Conservation (phyloP, 1,139 yeast genomes). For the Magnusiomyces magnusii region DNA sequence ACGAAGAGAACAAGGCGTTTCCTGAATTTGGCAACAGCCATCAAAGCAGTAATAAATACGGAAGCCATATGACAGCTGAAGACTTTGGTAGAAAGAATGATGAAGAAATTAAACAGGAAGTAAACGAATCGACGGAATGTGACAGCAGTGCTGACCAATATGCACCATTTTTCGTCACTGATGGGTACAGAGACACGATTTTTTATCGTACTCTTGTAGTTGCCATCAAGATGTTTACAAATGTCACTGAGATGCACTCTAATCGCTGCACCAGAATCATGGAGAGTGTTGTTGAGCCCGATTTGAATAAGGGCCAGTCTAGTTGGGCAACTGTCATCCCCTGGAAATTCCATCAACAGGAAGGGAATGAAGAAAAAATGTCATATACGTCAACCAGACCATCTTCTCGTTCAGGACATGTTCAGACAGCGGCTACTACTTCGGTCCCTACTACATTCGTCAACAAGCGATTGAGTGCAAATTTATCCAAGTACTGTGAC, state of each 20-base stretch:
- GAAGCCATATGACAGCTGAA: not conserved
- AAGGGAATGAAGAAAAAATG: not conserved
- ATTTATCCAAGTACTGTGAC: not conserved
- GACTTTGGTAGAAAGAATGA: not conserved
- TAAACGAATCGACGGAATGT: too few species aligned
- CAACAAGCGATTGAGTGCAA: not conserved
- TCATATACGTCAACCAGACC: not conserved
- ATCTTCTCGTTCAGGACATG: not conserved
- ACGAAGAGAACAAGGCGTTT: not conserved
- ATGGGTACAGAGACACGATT: not conserved
- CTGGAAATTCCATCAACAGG: not conserved
- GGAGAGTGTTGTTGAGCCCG: not conserved
- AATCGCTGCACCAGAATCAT: not conserved
- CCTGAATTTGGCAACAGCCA: not conserved
- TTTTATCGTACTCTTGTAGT: not conserved
- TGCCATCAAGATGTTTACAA: not conserved
- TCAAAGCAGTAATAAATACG: not conserved
- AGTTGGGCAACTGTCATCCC: conserved; percentile 2
- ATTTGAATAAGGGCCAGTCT: not conserved
- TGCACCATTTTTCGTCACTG: not conserved
- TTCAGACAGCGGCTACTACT: too few species aligned
- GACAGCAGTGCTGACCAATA: not conserved
- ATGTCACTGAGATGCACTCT: not conserved
- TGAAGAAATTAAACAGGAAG: too few species aligned
- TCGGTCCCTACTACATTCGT: too few species aligned